Evolutionary conservation across 2,329 filamentous ascomycete genomes (phyloP), one percentile per base, ranked within the genome.

Genomic region (Penicillium sp.): DNA sequence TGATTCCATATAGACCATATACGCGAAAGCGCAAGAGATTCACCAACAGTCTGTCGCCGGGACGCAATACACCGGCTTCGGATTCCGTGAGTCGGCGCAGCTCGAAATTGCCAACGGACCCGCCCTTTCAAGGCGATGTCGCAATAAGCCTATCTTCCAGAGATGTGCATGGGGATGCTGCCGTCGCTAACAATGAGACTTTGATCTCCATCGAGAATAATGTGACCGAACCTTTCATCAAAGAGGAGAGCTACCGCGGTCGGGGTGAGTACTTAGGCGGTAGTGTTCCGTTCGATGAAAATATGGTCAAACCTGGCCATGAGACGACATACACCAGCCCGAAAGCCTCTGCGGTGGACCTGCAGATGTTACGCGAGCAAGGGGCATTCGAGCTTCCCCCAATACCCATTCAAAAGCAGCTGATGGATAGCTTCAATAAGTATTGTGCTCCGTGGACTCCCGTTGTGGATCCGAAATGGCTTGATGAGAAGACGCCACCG

Each of bases 361-460:
- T 64, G 9, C 63, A 65, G 50, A 66, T 69, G 55, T 53, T 69
- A 4, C 61, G 58, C 16, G 61, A 69, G 8, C 66, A 69, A 50
- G 64, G 64, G 2, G 64, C 65, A 0, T 69, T 64, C 37, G 65
- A 67, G 9, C 21, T 69, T 1, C 67, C 67, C 1, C 63, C 67
- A 2, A 2, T 61, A 4, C 35, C 70, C 0, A 67, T 76, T 16
- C 72, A 75, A 6, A 69, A 70, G 44, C 70, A 71, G 19, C 54
- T 78, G 11, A 70, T 78, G 54, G 67, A 76, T n/a, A 71, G 70
- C 8, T 78, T 78, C 45, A 74, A 73, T 67, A 71, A 66, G 31
- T 71, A 74, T 35, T 78, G 76, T 53, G 72, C 72, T 39, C 72
- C 74, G 9, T 78, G 76, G 76, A 76, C 74, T 0, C 76, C 76